Evolutionary conservation across 2,329 filamentous ascomycete genomes (phyloP).

Genomic region (Hirsutella rhossiliensis): DNA sequence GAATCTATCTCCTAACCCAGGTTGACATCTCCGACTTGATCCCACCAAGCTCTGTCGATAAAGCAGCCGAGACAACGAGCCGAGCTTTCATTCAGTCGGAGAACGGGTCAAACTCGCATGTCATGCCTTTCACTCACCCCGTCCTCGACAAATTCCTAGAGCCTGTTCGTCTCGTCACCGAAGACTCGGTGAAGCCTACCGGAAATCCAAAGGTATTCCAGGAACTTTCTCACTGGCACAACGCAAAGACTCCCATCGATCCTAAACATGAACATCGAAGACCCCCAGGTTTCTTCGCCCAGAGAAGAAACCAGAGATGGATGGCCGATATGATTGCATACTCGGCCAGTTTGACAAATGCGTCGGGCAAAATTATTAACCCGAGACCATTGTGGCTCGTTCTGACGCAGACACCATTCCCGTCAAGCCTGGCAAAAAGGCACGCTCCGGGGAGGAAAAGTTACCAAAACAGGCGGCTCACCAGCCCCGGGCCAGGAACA

Average conservation of each 20-base stretch:
- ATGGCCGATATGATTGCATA: conserved; percentile 59
- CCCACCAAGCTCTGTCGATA: background rate
- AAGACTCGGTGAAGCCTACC: conserved; percentile 10
- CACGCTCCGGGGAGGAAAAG: background rate
- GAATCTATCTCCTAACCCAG: background rate
- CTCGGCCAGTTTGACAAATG: conserved; percentile 56
- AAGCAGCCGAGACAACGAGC: background rate
- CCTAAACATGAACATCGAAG: conserved; percentile 12
- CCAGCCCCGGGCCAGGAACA: conserved; percentile 4
- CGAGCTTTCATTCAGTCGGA: background rate
- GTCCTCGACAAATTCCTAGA: conserved; percentile 33
- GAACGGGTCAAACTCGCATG: conserved; percentile 3
- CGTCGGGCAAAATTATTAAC: conserved; percentile 48
- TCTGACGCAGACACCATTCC: conserved; percentile 1
- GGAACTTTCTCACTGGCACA: conserved; percentile 51
- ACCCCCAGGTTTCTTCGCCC: conserved; percentile 16
- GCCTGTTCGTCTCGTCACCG: conserved; percentile 24
- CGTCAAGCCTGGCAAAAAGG: background rate
- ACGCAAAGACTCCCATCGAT: conserved; percentile 38
- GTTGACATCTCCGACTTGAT: background rate
- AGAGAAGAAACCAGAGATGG: conserved; percentile 45
- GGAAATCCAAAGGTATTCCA: conserved; percentile 25
- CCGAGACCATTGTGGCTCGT: conserved; percentile 48
- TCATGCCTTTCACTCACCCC: conserved; percentile 35
- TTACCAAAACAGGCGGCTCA: conserved; percentile 8